A percentile compares a stretch with the other conserved stretches of the same genome.
Conservation (phyloP, 1,139 yeast species). For the Komagataea norvegica region DNA sequence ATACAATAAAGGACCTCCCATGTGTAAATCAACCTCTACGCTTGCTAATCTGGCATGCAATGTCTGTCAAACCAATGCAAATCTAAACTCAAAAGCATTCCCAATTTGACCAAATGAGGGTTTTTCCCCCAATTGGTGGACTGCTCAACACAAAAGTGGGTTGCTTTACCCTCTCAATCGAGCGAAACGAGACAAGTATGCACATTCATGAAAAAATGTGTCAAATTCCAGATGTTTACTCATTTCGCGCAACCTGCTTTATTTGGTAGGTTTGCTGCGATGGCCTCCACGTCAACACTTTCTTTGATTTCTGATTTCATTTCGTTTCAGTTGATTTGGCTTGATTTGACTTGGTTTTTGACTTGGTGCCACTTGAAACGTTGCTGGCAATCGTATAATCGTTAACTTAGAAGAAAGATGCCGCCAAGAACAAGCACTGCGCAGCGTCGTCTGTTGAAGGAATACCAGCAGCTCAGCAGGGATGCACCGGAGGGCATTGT, state of each 20-base stretch:
- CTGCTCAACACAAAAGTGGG: neutral
- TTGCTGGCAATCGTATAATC: neutral
- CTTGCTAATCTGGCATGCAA: neutral
- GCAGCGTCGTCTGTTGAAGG: slow-evolving; percentile 78
- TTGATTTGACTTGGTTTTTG: no score
- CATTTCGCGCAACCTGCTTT: neutral
- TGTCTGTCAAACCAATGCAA: no score
- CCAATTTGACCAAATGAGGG: no score
- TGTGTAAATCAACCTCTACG: no score
- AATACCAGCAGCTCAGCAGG: slow-evolving; percentile 75
- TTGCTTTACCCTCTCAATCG: neutral
- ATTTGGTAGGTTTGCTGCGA: neutral
- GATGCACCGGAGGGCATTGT: slow-evolving; percentile 95
- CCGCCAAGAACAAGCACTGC: slow-evolving; percentile 60
- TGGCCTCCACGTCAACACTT: no score
- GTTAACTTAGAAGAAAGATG: no score
- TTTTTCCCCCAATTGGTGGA: no score
- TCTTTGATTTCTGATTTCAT: no score
- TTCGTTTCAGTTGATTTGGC: no score
- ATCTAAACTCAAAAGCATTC: neutral
- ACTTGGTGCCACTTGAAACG: neutral
- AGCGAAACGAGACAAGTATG: neutral
- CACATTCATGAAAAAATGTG: slow-evolving; percentile 1
- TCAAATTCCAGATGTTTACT: neutral
- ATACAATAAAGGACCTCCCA: no score